phyloP scores from a whole-genome alignment of 2,329 filamentous ascomycete genomes.

The Ascochyta clinopodiicola region DNA sequence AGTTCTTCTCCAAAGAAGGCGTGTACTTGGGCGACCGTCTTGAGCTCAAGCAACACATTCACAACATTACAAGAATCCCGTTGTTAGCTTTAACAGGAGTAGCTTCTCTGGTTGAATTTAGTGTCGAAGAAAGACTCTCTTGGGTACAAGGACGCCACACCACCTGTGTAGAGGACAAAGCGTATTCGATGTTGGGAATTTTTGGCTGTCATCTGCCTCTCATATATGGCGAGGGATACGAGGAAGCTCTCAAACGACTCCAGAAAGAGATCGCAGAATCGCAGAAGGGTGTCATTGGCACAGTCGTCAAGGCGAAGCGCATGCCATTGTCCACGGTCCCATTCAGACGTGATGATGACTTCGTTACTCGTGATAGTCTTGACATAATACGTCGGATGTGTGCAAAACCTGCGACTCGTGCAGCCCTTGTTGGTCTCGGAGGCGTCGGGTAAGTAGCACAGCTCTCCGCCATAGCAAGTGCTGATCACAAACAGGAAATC shows the following conservation, averaged over 20 bases:
- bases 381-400: not conserved
- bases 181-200: slow-evolving; percentile 24
- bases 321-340: not conserved
- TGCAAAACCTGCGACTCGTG: slow-evolving; percentile 4
- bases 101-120: slow-evolving; percentile 6
- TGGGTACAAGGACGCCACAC: slow-evolving; percentile 35
- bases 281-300: slow-evolving; percentile 22
- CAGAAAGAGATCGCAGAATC: not conserved
- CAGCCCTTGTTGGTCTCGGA: slow-evolving; percentile 27
- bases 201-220: slow-evolving; percentile 13
- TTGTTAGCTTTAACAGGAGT: slow-evolving; percentile 5
- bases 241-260: slow-evolving; percentile 1
- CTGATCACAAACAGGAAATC: slow-evolving; percentile 21
- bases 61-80: slow-evolving; percentile 19
- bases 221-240: slow-evolving; percentile 7
- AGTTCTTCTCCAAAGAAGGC: slow-evolving; percentile 23
- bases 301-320: not conserved
- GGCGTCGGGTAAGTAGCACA: slow-evolving; percentile 26
- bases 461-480: not conserved
- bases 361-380: slow-evolving; percentile 27
- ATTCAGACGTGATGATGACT: slow-evolving; percentile 31
- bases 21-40: slow-evolving; percentile 12
- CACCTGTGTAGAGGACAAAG: slow-evolving; percentile 23
- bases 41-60: slow-evolving; percentile 8
- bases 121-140: slow-evolving; percentile 20